phyloP scores from a whole-genome alignment of 495 filamentous ascomycete species.

The Xylaria bambusicola region DNA sequence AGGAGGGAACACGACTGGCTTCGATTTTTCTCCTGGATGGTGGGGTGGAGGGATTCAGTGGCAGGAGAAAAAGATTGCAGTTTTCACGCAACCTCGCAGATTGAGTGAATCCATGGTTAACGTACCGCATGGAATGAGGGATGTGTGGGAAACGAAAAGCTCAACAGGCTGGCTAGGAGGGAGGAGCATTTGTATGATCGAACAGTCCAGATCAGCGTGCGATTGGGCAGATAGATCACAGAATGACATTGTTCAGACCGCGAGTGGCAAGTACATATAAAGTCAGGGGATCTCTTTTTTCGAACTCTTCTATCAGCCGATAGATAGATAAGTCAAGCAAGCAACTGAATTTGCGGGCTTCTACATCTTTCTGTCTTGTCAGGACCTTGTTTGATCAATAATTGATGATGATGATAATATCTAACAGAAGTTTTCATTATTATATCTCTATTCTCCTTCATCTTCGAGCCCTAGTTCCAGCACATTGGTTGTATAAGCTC shows the following conservation, averaged over 20 bases:
- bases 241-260: background rate
- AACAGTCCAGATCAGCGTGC: background rate
- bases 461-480: no score
- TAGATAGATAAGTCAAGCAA: background rate
- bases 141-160: background rate
- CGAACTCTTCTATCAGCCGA: background rate
- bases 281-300: background rate
- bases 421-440: background rate
- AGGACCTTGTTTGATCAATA: background rate
- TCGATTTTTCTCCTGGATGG: conserved; percentile 14
- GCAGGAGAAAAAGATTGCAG: background rate
- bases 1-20: background rate
- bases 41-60: conserved; percentile 6
- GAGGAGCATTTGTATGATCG: background rate
- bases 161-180: background rate
- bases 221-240: conserved; percentile 5
- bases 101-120: conserved; percentile 13
- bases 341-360: background rate
- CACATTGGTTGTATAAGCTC: no score
- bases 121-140: background rate
- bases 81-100: conserved; percentile 14
- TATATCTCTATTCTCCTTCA: background rate
- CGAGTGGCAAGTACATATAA: background rate
- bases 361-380: background rate
- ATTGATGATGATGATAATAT: background rate